Evolutionary conservation across 768 basidiomycete genomes (phyloP).

Genomic region (Amanita rubescens): DNA sequence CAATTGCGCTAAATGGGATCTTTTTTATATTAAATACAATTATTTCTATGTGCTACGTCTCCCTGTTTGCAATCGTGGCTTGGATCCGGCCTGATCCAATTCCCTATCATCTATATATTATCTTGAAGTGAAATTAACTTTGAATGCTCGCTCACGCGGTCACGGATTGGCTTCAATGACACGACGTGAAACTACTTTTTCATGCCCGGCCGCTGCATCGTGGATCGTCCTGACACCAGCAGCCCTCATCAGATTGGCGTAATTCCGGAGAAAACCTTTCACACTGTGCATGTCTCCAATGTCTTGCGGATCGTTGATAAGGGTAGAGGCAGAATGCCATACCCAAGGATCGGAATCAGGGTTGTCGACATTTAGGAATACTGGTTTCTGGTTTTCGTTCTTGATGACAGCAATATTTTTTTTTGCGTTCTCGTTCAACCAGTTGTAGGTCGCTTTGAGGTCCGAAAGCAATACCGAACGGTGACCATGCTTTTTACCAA

Average conservation of each 20-base stretch:
- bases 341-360: constrained; percentile 26
- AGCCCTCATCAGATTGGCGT: constrained; percentile 22
- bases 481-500: constrained; percentile 19
- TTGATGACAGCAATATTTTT: constrained; percentile 13
- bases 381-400: constrained; percentile 13
- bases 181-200: too few relatives aligned
- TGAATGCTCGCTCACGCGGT: too few relatives aligned
- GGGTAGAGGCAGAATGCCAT: constrained; percentile 31
- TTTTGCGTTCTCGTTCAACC: constrained; percentile 26
- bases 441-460: constrained; percentile 35
- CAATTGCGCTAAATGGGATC: too few relatives aligned
- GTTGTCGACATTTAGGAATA: constrained; percentile 43
- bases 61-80: too few relatives aligned
- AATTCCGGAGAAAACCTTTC: constrained; percentile 26
- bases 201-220: constrained; percentile 14
- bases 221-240: too few relatives aligned
- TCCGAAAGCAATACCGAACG: constrained; percentile 27
- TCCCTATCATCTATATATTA: too few relatives aligned
- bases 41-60: too few relatives aligned
- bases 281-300: constrained; percentile 22
- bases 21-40: too few relatives aligned
- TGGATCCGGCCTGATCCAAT: too few relatives aligned
- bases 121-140: too few relatives aligned
- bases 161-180: too few relatives aligned
- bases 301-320: constrained; percentile 31